Percentiles rank a stretch among this genome's conserved stretches.
phyloP scores from a whole-genome alignment of 2,329 filamentous ascomycete genomes.

The Ramularia endophylla region DNA sequence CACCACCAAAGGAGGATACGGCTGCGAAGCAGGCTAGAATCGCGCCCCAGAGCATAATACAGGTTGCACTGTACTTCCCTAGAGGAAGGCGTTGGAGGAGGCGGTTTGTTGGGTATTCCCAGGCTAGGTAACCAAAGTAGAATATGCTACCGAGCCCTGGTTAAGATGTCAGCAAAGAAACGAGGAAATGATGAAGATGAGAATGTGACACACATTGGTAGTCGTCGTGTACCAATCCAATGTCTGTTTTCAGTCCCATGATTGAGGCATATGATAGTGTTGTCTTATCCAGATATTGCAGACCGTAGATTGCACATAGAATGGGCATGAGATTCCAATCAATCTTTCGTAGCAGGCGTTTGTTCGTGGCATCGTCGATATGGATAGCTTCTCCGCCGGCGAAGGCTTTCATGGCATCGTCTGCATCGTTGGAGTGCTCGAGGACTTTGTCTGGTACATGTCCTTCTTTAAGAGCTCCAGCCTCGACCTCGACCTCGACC shows the following conservation, averaged over 20 bases:
- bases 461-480: conserved; percentile 23
- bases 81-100: conserved; percentile 59
- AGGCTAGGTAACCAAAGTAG: conserved; percentile 49
- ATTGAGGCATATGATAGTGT: conserved; percentile 48
- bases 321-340: conserved; percentile 58
- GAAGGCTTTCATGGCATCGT: conserved; percentile 56
- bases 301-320: conserved; percentile 52
- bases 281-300: conserved; percentile 58
- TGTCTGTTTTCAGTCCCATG: conserved; percentile 44
- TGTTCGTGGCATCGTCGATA: conserved; percentile 53
- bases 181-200: conserved; percentile 49
- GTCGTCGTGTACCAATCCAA: conserved; percentile 43
- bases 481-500: conserved; percentile 22
- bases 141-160: conserved; percentile 39
- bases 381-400: conserved; percentile 46
- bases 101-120: conserved; percentile 61
- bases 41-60: conserved; percentile 58
- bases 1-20: conserved; percentile 54
- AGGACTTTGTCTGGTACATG: conserved; percentile 34
- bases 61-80: conserved; percentile 60
- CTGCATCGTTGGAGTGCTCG: conserved; percentile 52
- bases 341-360: conserved; percentile 54
- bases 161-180: conserved; percentile 15
- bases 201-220: conserved; percentile 47
- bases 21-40: conserved; percentile 59